phyloP scores from a whole-genome alignment of 352 stramenopile genomes.

The Phytopythium chamaehyphon region DNA sequence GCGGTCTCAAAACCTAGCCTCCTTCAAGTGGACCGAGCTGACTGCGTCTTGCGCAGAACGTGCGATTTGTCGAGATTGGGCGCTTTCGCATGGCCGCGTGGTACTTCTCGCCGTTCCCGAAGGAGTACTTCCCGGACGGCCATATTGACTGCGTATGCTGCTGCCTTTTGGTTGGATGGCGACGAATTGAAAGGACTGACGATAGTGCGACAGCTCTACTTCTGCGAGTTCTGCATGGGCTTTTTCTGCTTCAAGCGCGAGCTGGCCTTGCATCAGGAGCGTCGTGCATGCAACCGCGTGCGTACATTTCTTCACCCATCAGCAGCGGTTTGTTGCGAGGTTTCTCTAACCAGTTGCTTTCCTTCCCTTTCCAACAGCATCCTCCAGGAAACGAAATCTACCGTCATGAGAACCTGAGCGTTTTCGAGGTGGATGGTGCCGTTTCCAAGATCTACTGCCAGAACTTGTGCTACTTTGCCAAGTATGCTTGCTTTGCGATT shows the following conservation, averaged over 20 bases:
- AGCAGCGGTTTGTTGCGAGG: background rate
- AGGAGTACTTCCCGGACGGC: constrained; percentile 91
- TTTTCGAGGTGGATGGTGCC: constrained; percentile 97
- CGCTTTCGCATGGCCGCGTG: constrained; percentile 93
- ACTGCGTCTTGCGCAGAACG: constrained; percentile 73
- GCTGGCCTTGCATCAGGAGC: constrained; percentile 59
- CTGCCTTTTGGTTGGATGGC: background rate
- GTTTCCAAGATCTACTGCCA: constrained; percentile 98
- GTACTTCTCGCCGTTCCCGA: constrained; percentile 98
- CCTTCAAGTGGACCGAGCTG: no score
- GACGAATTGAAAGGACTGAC: background rate
- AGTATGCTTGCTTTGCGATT: constrained; percentile 46
- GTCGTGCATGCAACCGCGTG: constrained; percentile 57
- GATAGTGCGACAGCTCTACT: constrained; percentile 57
- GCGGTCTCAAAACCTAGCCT: background rate
- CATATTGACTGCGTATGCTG: constrained; percentile 75
- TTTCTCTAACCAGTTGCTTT: background rate
- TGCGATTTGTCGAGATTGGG: constrained; percentile 94
- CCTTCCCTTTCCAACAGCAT: constrained; percentile 29
- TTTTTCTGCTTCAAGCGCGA: constrained; percentile 84
- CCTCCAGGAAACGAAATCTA: constrained; percentile 91
- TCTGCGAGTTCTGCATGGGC: constrained; percentile 88
- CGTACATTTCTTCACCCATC: constrained; percentile 12
- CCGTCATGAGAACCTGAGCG: constrained; percentile 90
- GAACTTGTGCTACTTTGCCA: constrained; percentile 98